Evolutionary conservation across 305 asterid genomes (phyloP), one percentile per base, ranked within the genome.

Genomic region (Vinca major): DNA sequence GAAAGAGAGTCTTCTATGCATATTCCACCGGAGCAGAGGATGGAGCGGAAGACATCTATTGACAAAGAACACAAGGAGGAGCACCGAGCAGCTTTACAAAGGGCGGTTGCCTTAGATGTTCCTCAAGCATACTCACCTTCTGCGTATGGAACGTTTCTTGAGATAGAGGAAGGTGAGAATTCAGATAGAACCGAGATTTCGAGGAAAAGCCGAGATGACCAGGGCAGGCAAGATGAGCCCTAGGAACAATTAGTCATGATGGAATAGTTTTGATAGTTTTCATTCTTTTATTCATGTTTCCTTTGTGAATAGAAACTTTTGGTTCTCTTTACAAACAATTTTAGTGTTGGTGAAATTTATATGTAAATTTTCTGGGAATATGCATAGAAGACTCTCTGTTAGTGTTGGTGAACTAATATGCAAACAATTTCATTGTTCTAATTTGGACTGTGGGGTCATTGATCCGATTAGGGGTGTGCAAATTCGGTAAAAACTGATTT

Each of bases 21-120:
- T 57, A 83, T 91, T 57, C 98, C 98, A 4, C 74, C 76, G 17
- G 79, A 86, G 33, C 99, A 94, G 70, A 83, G 78, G 79, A 89
- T 94, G 97, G 87, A 88, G 67, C 81, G 99, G 52, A 86, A 83
- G 74, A 83, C 69, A 1, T 84, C 96, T 4, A 66, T 94, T 0
- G 88, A 72, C 13, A 93, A 86, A 76, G 98, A 87, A 65, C 96
- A 93, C 81, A 72, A 51, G 75, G 86, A 85, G 67, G 98, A 94
- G 83, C 77, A 89, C 74, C 78, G 70, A 71, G 97, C 96, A 17
- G 98, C 98, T 26, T 74, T 94, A 55, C 80, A 82, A 78, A 81
- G 99, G 74, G 98, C 96, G 4, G 86, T 84, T 41, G 86, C 96
- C 7, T 75, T 94, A 77, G 89, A 88, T 16, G 81, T 91, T 72